Conservation (phyloP, 495 filamentous ascomycete species). For the Niebla homalea region DNA sequence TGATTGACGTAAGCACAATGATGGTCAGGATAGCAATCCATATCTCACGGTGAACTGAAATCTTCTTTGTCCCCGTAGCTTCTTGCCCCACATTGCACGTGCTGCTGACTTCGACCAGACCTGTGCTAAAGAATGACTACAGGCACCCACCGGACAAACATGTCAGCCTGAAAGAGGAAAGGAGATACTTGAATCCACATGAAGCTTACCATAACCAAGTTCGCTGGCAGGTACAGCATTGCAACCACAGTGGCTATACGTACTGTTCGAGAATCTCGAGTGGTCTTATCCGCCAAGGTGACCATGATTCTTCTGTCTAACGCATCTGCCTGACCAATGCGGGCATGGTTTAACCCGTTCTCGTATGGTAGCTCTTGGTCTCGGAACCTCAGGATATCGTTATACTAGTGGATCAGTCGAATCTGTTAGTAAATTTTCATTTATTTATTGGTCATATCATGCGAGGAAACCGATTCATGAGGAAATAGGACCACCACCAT, state of each 20-base stretch:
- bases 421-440: background rate
- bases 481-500: no score
- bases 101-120: background rate
- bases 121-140: background rate
- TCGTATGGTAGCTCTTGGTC: background rate
- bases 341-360: background rate
- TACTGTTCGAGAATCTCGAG: background rate
- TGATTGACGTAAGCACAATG: no score
- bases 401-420: no score
- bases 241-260: background rate
- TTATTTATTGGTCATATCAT: no score
- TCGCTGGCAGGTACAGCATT: background rate
- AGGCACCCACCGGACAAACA: background rate
- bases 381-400: background rate
- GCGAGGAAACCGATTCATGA: no score
- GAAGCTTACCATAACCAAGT: background rate
- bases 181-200: background rate
- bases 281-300: background rate
- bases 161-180: background rate
- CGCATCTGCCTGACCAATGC: background rate
- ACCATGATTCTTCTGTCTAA: background rate
- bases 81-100: background rate
- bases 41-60: no score
- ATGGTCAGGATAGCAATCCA: no score
- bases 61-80: no score